Evolutionary conservation across 257 asterid species (phyloP).

Genomic region (Cordia subcordata): DNA sequence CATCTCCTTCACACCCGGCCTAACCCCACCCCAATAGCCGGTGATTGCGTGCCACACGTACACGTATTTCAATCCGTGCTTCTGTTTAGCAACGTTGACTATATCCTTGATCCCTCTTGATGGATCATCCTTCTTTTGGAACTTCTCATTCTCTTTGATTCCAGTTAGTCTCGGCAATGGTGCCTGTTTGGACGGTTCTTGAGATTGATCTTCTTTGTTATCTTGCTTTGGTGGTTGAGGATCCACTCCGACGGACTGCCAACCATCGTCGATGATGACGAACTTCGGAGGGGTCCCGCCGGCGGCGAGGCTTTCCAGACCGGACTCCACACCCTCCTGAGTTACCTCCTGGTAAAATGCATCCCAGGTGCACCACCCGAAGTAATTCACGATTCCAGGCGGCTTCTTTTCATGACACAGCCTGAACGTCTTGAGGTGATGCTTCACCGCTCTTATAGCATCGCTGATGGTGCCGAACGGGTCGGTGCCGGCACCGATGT

Average conservation of each 20-base stretch:
- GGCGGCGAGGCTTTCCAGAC: conserved; percentile 53
- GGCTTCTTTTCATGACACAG: conserved; percentile 62
- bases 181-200: conserved; percentile 15
- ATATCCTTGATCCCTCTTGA: conserved; percentile 51
- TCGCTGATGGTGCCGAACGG: conserved; percentile 57
- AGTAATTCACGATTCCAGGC: conserved; percentile 65
- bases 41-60: conserved; percentile 93
- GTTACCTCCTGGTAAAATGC: conserved; percentile 83
- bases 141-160: conserved; percentile 63
- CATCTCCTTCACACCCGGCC: conserved; percentile 66
- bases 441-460: conserved; percentile 53
- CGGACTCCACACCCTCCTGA: conserved; percentile 79
- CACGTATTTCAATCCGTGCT: conserved; percentile 64
- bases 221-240: conserved; percentile 2
- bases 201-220: background rate
- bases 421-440: conserved; percentile 56
- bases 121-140: conserved; percentile 50
- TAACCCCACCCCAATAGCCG: conserved; percentile 93
- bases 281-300: conserved; percentile 71
- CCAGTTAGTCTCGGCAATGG: conserved; percentile 62
- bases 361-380: conserved; percentile 97
- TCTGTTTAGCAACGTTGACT: conserved; percentile 67
- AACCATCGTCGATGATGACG: conserved; percentile 83
- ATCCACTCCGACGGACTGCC: conserved; percentile 70
- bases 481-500: conserved; percentile 58